phyloP scores from a whole-genome alignment of 768 basidiomycete genomes.

The Agaricus sinodeliciosus region DNA sequence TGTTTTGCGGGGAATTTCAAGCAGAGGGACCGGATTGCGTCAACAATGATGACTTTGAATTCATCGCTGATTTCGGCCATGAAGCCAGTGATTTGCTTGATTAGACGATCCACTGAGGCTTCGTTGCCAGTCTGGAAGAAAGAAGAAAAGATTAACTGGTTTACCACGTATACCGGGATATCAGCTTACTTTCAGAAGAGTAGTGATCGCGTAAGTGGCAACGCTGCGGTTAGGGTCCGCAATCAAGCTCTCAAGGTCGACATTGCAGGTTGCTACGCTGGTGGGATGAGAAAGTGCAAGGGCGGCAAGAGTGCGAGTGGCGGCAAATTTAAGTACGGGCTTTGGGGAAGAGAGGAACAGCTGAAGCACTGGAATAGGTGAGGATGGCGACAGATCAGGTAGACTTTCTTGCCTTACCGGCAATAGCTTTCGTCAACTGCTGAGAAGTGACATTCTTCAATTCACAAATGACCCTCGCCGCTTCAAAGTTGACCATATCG shows the following conservation, averaged over 20 bases:
- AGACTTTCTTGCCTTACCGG: conserved; percentile 50
- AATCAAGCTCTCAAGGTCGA: conserved; percentile 95
- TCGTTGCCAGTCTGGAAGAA: conserved; percentile 86
- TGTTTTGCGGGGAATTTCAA: conserved; percentile 99
- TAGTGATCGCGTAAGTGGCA: conserved; percentile 98
- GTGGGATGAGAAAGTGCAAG: conserved; percentile 83
- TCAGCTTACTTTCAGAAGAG: conserved; percentile 76
- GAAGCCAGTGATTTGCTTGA: conserved; percentile 98
- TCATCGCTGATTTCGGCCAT: conserved; percentile 99
- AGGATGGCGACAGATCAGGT: conserved; percentile 1
- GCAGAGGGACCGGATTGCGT: conserved; percentile 95
- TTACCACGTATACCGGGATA: not conserved
- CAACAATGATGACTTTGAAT: conserved; percentile 99
- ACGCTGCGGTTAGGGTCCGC: conserved; percentile 93
- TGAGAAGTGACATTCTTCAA: conserved; percentile 76
- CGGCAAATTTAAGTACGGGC: conserved; percentile 92
- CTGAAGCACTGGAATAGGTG: conserved; percentile 62
- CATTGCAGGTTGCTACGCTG: conserved; percentile 87
- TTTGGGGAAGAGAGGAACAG: conserved; percentile 95
- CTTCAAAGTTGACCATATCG: conserved; percentile 99
- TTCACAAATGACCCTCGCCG: conserved; percentile 95
- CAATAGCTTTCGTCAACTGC: conserved; percentile 83
- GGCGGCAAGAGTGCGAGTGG: conserved; percentile 88
- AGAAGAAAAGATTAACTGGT: not conserved
- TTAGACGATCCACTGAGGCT: conserved; percentile 95